Base-by-base conservation (phyloP, 2,329 filamentous ascomycete genomes). In the Cladosporium oxysporum region DNA sequence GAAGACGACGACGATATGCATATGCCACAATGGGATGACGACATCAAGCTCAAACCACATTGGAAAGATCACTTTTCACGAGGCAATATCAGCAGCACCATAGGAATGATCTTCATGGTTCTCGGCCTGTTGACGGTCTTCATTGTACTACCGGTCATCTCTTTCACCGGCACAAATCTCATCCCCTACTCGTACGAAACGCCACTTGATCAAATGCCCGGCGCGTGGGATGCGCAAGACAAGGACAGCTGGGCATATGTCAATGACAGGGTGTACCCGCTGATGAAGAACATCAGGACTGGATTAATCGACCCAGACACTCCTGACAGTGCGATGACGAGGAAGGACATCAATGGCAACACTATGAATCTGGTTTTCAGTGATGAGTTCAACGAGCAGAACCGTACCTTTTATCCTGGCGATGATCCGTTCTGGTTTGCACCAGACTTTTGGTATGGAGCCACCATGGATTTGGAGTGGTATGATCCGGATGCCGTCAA, bases 391-490 rank as follows among this genome's bases (percentile, higher is more conserved):
- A 90, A 90, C 69, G 83, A 77, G 2, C 82, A 85, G 58, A 88
- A 88, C 21, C 83, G 89, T 58, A 89, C 88, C 3, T 91, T 91
- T 72, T 91, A 90, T 73, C 84, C 88, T 49, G 87, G 85, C 6
- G 89, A 91, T 71, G 89, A 91, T 73, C 84, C 89, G 0, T 91
- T 83, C 73, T 90, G 88, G 72, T 84, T 88, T 73, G 89, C 83
- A 28, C 83, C 90, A 41, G 88, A 91, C 75, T 80, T 90, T 57
- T 91, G 88, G 88, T 91, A 91, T 73, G 88, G 88, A 73, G 89
- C 89, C 64, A 91, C 88, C 1, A 80, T 85, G 76, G 88, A 91
- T 82, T 77, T 90, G 65, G 87, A 90, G 83, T 85, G 86, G 73
- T 76, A 76, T 63, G 74, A 75, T 71, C 74, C 74, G 12, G 74